Evolutionary conservation across 108 stramenopile species (phyloP), one percentile per base, ranked within the genome.

Genomic region (Seminavis robusta): DNA sequence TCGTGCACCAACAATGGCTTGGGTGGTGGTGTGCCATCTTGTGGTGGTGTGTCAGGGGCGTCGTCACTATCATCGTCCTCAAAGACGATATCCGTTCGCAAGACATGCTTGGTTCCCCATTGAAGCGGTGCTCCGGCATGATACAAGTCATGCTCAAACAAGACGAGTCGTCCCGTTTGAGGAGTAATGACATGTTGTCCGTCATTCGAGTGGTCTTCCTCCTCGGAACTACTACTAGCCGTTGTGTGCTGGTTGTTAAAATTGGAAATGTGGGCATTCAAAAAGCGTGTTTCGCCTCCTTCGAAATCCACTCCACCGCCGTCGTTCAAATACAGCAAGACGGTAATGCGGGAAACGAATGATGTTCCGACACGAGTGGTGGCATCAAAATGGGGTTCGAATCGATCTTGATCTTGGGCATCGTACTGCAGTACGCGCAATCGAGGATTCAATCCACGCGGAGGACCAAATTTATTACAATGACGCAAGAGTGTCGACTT

Each of bases 61-160:
- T n/a, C n/a, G n/a, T n/a, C n/a, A n/a, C n/a, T n/a, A n/a, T n/a
- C n/a, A n/a, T n/a, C n/a, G n/a, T n/a, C n/a, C 19, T 29, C 33
- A 63, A 90, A 90, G 21, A 90, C 30, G n/a, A 90, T 48, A 59
- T 90, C 88, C 20, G 84, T 90, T 24, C 88, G 61, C 15, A 90
- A 40, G 11, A 90, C 80, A 57, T 72, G 86, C 58, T 90, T 90
- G 7, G 80, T 86, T 3, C 88, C 88, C 49, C 53, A 71, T 4
- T n/a, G 29, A 52, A 85, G 52, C 11, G 81, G 74, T n/a, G 55
- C 56, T 26, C 81, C 81, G 32, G 79, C 64, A 63, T 90, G 88
- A 47, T 56, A 90, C 24, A 90, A 59, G 59, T 84, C 84, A 61
- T 90, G 88, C 40, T 86, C 83, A 50, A 90, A 90, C 3, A 90